Evolutionary conservation across 108 stramenopile species (phyloP).

Genomic region (Skeletonema potamos): DNA sequence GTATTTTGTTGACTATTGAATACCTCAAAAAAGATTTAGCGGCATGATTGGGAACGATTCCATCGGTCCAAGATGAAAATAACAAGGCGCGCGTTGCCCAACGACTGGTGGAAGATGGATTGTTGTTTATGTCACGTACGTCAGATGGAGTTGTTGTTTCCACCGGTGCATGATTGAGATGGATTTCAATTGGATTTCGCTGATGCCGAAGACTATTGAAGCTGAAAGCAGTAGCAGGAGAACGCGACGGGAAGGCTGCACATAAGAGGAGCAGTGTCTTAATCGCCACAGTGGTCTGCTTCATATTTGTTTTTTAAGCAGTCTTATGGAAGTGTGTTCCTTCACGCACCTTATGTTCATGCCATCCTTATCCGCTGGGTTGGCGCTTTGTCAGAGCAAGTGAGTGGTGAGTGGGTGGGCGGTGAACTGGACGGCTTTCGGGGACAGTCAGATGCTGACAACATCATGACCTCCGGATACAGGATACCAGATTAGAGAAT

Average conservation of each 20-base stretch:
- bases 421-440: no score
- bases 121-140: background rate
- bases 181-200: no score
- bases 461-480: no score
- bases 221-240: background rate
- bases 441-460: no score
- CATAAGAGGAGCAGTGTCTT: background rate
- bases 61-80: conserved; percentile 77
- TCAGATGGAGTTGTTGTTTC: background rate
- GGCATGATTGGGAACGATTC: conserved; percentile 44
- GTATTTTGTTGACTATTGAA: conserved; percentile 46
- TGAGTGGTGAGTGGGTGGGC: no score
- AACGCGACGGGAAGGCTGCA: background rate
- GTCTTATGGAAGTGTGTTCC: no score
- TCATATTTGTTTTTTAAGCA: no score
- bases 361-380: no score
- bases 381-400: no score
- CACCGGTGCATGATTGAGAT: no score
- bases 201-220: background rate
- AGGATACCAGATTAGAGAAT: no score
- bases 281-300: background rate
- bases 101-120: background rate
- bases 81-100: conserved; percentile 48
- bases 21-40: conserved; percentile 64
- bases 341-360: no score